These are phyloP conservation scores for Linnemannia zychae DNA, from an alignment of 192 early-diverging fungal species.

Conservation along the genomic window DNA sequence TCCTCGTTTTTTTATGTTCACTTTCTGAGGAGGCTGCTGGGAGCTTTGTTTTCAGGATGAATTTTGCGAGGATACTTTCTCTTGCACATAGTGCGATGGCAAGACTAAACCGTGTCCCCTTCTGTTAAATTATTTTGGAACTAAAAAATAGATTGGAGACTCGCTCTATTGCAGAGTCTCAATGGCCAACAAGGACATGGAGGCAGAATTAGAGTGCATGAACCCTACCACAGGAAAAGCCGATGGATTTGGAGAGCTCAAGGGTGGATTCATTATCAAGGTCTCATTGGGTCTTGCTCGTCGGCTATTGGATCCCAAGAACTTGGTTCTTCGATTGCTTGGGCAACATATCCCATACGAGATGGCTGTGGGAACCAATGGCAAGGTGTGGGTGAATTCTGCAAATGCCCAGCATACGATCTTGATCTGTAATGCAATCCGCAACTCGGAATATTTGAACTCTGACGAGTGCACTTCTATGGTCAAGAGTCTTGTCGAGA, in stretches of 20 bases:
- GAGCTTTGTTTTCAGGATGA: background rate
- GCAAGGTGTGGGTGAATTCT: conserved; percentile 92
- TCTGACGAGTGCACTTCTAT: conserved; percentile 67
- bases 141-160: conserved; percentile 66
- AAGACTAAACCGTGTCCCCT: background rate
- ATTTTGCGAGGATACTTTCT: background rate
- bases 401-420: conserved; percentile 73
- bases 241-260: conserved; percentile 93
- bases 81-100: background rate
- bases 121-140: background rate
- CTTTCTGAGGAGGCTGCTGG: too few species aligned
- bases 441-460: conserved; percentile 78
- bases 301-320: conserved; percentile 76
- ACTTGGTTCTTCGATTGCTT: conserved; percentile 78
- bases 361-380: conserved; percentile 93
- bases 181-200: conserved; percentile 96
- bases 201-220: conserved; percentile 95
- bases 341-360: conserved; percentile 87
- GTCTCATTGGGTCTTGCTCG: conserved; percentile 85
- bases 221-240: conserved; percentile 85
- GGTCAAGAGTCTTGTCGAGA: conserved; percentile 48
- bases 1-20: background rate
- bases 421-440: conserved; percentile 77
- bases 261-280: conserved; percentile 82
- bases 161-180: conserved; percentile 88